These are phyloP conservation scores for Annulohypoxylon maeteangense DNA, from an alignment of 495 filamentous ascomycete species.

Conservation along the genomic window DNA sequence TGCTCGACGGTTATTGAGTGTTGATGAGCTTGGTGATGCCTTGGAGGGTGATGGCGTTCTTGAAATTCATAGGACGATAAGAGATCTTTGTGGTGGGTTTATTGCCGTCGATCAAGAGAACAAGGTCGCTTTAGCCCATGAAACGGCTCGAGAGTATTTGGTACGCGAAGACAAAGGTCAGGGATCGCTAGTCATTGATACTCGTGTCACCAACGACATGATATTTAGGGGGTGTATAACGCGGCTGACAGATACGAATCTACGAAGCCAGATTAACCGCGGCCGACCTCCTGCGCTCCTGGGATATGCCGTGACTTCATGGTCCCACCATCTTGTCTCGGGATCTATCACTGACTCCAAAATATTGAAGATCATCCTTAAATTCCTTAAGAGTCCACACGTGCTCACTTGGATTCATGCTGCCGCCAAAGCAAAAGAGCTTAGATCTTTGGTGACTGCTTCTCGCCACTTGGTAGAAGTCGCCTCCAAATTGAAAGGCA, in stretches of 20 bases:
- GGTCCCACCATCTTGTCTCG: constrained; percentile 45
- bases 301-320: constrained; percentile 44
- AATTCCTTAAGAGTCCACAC: constrained; percentile 19
- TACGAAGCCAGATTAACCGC: constrained; percentile 32
- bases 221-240: constrained; percentile 42
- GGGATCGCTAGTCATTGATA: constrained; percentile 23
- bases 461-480: constrained; percentile 1
- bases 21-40: constrained; percentile 48
- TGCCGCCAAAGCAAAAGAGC: constrained; percentile 10
- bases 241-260: constrained; percentile 27
- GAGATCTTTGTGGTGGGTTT: constrained; percentile 54
- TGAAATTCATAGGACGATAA: constrained; percentile 50
- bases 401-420: constrained; percentile 29
- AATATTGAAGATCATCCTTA: neutral
- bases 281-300: constrained; percentile 29
- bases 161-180: constrained; percentile 26
- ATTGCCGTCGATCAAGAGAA: constrained; percentile 50
- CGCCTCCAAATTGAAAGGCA: neutral
- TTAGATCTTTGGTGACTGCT: neutral
- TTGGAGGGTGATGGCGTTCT: constrained; percentile 44
- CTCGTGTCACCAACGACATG: constrained; percentile 1
- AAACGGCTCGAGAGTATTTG: constrained; percentile 57
- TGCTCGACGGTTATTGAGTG: constrained; percentile 44
- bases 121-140: constrained; percentile 54
- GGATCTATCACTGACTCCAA: neutral